Evolutionary conservation across 202 grass and related monocot species (phyloP), one percentile per base, ranked within the genome.

Genomic region (Panicum virgatum): DNA sequence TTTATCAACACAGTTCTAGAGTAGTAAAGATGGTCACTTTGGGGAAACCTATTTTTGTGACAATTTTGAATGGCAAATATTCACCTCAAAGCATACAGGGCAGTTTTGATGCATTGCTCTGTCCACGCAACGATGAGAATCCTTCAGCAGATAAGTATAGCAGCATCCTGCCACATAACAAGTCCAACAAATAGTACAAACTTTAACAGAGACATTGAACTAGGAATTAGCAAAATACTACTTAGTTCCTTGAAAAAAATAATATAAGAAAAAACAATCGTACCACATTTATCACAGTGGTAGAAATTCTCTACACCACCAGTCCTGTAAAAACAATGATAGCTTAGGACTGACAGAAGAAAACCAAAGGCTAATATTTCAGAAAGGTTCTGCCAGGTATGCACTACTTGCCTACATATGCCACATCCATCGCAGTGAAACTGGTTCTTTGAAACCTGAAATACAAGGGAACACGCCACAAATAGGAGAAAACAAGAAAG

Each of bases 91-190:
- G 88, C 93, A 96, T 13, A 96, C 83, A 22, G 93, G 93, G 57
- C 93, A 96, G 63, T 96, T 89, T 9, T 92, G 85, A 73, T 96
- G 93, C 93, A 91, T 91, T 64, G 90, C 93, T 85, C 85, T 83
- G 62, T 92, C 90, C 10, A 92, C 72, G 76, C 93, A 96, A 32
- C 3, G 88, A 82, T 96, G 93, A 65, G 86, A 87, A 82, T 91
- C 80, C 78, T 87, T 89, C 66, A 91, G 20, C 36, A 29, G 22
- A 51, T 71, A 85, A 36, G 68, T 81, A 9, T 90, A 92, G 72
- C 93, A 96, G 40, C 93, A 96, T 40, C 81, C 93, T 96, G 69
- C 11, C 23, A 80, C 23, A 26, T 14, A 86, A 20, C 50, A 47
- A 47, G 26, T 5, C 29, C 37, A 72, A 71, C 23, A 34, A 61